Evolutionary conservation across 176 grass and related monocot genomes (phyloP), one percentile per base, ranked within the genome.

Genomic region (Zizania latifolia): DNA sequence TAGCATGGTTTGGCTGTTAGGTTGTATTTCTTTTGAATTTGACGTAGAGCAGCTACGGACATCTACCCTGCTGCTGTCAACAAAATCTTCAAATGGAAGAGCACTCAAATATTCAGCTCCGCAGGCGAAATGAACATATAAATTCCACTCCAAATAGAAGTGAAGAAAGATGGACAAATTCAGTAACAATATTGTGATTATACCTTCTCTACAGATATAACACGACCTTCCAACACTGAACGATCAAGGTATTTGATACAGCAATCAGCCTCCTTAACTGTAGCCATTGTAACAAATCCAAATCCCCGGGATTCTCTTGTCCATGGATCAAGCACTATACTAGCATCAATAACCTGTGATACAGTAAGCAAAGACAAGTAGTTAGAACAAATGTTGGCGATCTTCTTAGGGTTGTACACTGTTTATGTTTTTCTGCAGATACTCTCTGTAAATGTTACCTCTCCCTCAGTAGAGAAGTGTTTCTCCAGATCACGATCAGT

Each of bases 161-260:
- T 36, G 26, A 36, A 65, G 32, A 41, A 81, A 44, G 22, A 46
- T 34, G 28, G 58, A 45, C 8, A 51, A 57, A 58, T 30, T 8
- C 33, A 43, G 27, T 32, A 15, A 26, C 3, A 44, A 44, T 32
- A 44, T 62, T 24, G 14, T 27, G 28, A 67, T 28, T 58, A 51
- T 88, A 97, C 90, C 93, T 93, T 97, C 82, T 97, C 93, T 58
- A 97, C 90, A 73, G 93, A 93, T 74, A 97, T 97, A 38, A 92
- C 84, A 33, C 91, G 94, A 32, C 94, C 91, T 83, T 94, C 84
- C 35, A 98, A 85, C 29, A 94, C 82, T 17, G 94, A 89, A 65
- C 38, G 69, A 68, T 98, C 89, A 28, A 98, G 84, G 76, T 98
- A 92, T 56, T 92, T 94, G 76, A 98, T 40, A 51, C 91, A 94